These are phyloP conservation scores for Emergomyces orientalis DNA, from an alignment of 2,329 filamentous ascomycete species.

Conservation along the genomic window DNA sequence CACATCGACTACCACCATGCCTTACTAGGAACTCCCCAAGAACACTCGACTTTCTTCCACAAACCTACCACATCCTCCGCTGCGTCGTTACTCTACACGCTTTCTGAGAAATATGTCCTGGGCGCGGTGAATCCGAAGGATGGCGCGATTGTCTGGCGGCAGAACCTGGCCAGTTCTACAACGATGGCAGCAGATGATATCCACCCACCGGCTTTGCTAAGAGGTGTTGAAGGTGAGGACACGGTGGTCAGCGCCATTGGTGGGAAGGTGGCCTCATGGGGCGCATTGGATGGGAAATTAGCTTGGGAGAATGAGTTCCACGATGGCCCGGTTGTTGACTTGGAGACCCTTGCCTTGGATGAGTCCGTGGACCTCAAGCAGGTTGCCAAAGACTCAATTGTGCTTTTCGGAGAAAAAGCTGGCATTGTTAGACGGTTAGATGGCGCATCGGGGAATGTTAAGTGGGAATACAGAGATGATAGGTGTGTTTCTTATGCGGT, in stretches of 20 bases:
- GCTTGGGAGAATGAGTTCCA: constrained; percentile 60
- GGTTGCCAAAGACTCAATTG: constrained; percentile 53
- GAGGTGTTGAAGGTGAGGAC: constrained; percentile 69
- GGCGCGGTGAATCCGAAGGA: constrained; percentile 84
- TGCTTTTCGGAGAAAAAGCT: constrained; percentile 49
- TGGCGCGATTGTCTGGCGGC: constrained; percentile 78
- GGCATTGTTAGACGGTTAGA: constrained; percentile 61
- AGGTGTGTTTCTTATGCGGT: constrained; percentile 31
- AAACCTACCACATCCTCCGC: constrained; percentile 70
- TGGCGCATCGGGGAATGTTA: constrained; percentile 59
- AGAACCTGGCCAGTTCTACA: constrained; percentile 50
- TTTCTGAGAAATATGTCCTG: constrained; percentile 73
- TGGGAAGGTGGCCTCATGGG: constrained; percentile 66
- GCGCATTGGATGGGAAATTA: constrained; percentile 68
- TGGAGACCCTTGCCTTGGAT: constrained; percentile 68
- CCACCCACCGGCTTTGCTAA: constrained; percentile 32
- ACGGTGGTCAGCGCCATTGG: constrained; percentile 67
- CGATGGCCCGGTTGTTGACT: constrained; percentile 35
- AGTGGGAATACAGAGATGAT: constrained; percentile 67
- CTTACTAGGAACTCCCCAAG: constrained; percentile 72
- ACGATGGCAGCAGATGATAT: constrained; percentile 28
- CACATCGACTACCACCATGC: constrained; percentile 88
- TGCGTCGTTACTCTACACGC: constrained; percentile 81
- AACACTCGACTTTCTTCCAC: constrained; percentile 89
- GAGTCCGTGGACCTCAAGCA: constrained; percentile 42